A percentile compares a stretch with the other conserved stretches of the same genome.
Evolutionary conservation across 129 eudicot genomes (phyloP).

Genomic region (Helichrysum umbraculigerum): DNA sequence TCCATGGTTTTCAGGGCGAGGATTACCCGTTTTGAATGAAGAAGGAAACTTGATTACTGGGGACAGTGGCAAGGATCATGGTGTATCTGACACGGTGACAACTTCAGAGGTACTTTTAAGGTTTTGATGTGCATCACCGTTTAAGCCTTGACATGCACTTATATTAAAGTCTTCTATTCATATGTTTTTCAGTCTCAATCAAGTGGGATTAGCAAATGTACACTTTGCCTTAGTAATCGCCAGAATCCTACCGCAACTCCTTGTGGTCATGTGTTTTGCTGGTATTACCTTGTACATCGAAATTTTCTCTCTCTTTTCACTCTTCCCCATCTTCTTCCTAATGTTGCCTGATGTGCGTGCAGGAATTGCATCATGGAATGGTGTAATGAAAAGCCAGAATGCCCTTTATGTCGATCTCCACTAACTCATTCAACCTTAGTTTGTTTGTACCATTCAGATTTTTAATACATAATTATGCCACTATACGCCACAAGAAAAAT

Average conservation of each 20-base stretch:
- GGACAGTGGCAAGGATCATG: conserved; percentile 55
- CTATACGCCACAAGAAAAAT: not conserved
- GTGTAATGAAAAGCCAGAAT: conserved; percentile 95
- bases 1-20: conserved; percentile 54
- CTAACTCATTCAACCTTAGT: conserved; percentile 74
- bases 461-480: conserved; percentile 35
- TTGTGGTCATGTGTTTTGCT: conserved; percentile 98
- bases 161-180: conserved; percentile 5
- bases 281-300: conserved; percentile 45
- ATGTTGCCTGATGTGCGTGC: conserved; percentile 22
- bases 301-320: not conserved
- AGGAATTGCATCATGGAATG: conserved; percentile 98
- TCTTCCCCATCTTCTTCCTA: not conserved
- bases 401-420: conserved; percentile 90
- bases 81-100: conserved; percentile 47
- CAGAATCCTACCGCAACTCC: conserved; percentile 96
- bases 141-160: conserved; percentile 8
- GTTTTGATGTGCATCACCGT: not conserved
- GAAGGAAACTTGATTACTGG: conserved; percentile 72
- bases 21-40: conserved; percentile 86
- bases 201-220: conserved; percentile 80
- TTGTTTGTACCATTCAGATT: conserved; percentile 89
- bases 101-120: conserved; percentile 64
- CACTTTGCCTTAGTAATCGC: conserved; percentile 95
- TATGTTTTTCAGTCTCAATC: conserved; percentile 44